Conservation (phyloP, 352 stramenopile species). For the Plasmopara halstedii region DNA sequence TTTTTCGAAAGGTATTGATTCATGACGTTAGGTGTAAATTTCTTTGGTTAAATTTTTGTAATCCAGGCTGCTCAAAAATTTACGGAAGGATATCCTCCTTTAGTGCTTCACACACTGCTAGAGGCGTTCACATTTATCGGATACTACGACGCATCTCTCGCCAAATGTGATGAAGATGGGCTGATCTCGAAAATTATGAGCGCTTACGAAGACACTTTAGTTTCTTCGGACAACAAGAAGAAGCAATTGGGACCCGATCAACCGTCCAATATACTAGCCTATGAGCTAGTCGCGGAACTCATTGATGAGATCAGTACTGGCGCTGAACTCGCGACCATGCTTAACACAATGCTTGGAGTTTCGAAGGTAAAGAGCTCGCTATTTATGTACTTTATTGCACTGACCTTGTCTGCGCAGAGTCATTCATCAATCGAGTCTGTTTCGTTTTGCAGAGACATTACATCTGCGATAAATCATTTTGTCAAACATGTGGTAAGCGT, state of each 20-base stretch:
- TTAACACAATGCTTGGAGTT: conserved; percentile 53
- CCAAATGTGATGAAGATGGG: conserved; percentile 63
- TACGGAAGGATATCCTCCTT: conserved; percentile 24
- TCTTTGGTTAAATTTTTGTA: neutral
- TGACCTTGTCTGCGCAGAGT: conserved; percentile 26
- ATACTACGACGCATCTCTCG: conserved; percentile 55
- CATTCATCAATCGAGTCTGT: conserved; percentile 68
- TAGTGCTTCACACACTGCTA: conserved; percentile 55
- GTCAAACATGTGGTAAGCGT: conserved; percentile 21
- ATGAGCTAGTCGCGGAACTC: conserved; percentile 38
- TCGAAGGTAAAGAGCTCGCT: conserved; percentile 55
- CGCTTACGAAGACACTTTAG: conserved; percentile 44
- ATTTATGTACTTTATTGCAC: neutral
- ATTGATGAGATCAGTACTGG: conserved; percentile 55
- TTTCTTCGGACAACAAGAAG: conserved; percentile 4
- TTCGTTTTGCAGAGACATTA: conserved; percentile 51
- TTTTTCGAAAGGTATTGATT: conserved; percentile 54
- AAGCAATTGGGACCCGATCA: neutral
- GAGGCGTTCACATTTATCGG: conserved; percentile 73
- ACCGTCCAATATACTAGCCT: conserved; percentile 25
- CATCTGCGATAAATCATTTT: conserved; percentile 28
- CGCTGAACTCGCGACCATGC: conserved; percentile 59
- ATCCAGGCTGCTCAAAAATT: conserved; percentile 47
- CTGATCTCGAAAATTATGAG: conserved; percentile 69
- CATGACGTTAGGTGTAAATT: neutral